Conservation (phyloP, 192 early-diverging fungal species). For the Backusella psychrophila region DNA sequence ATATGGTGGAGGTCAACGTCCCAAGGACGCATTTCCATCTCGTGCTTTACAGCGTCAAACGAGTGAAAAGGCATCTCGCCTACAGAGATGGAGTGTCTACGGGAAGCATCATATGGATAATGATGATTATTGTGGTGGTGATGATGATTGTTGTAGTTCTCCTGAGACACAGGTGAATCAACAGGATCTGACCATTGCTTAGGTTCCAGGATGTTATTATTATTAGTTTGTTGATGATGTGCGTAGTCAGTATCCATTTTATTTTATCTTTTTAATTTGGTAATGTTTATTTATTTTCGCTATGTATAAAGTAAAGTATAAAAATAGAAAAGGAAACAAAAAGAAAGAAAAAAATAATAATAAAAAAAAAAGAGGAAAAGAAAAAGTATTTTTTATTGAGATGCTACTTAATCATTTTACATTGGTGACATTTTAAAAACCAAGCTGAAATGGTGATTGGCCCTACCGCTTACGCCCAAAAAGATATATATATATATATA, state of each 20-base stretch:
- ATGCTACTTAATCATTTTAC: neutral
- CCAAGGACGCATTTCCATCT: neutral
- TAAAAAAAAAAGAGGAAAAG: neutral
- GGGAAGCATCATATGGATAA: slow-evolving; percentile 2
- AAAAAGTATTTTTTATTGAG: neutral
- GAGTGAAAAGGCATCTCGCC: slow-evolving; percentile 26
- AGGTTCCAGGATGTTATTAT: neutral
- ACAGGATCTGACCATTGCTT: neutral
- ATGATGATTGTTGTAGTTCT: neutral
- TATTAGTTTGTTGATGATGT: neutral
- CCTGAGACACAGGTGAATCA: neutral
- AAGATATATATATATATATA: neutral
- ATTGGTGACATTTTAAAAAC: slow-evolving; percentile 2
- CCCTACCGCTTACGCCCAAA: neutral
- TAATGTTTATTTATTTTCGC: neutral
- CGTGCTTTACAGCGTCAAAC: neutral
- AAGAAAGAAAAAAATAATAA: neutral
- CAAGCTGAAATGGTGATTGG: neutral
- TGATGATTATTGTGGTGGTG: neutral
- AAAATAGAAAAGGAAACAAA: neutral
- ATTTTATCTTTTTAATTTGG: neutral
- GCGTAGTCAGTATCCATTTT: slow-evolving; percentile 4
- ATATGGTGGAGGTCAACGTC: slow-evolving; percentile 2
- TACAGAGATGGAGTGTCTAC: slow-evolving; percentile 32
- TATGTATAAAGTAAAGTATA: neutral